Evolutionary conservation across 208 protist genomes (phyloP), one percentile per base, ranked within the genome.

Genomic region (Borovskyia barvae): DNA sequence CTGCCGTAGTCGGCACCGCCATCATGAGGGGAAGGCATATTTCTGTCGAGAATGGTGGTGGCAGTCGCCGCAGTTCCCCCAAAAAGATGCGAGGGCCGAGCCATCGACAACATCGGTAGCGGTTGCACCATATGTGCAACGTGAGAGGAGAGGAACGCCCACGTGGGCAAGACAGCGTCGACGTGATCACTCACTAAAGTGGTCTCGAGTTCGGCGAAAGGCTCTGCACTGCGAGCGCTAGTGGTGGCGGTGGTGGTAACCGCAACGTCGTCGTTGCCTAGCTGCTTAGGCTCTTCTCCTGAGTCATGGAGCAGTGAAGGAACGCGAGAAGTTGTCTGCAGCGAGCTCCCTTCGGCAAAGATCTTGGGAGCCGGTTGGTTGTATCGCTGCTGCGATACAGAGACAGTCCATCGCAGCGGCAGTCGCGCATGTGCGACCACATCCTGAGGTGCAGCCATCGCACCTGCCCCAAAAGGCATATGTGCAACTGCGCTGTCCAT

Each of bases 101-200:
- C n/a, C n/a, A n/a, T n/a, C n/a, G n/a, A n/a, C 20, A 33, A 30
- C 26, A 29, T 14, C 8, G 9, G 2, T 1, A 22, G 20, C 43
- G 30, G 11, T 24, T 50, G 56, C 6, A 35, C 14, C 32, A 43
- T 24, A 22, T 58, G 41, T 14, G 64, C 64, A 7, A 39, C 37
- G 55, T 71, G 64, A 1, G 64, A 63, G 15, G 64, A 45, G 8
- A 71, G 30, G 41, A 42, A 71, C 2, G 64, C 54, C 64, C 64
- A 71, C 19, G 64, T 59, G 12, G 64, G 64, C 40, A 71, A 42
- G 28, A 71, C 49, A 11, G 64, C 64, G 17, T 71, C 64, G 3
- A 71, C 48, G 15, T 43, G 64, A 41, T 71, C 64, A 32, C 64
- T 71, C 37, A 71, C 64, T 1, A 71, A 41, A 15, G 30, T 53